phyloP scores from a whole-genome alignment of 2,329 filamentous ascomycete species.

The Penicillium sp. region DNA sequence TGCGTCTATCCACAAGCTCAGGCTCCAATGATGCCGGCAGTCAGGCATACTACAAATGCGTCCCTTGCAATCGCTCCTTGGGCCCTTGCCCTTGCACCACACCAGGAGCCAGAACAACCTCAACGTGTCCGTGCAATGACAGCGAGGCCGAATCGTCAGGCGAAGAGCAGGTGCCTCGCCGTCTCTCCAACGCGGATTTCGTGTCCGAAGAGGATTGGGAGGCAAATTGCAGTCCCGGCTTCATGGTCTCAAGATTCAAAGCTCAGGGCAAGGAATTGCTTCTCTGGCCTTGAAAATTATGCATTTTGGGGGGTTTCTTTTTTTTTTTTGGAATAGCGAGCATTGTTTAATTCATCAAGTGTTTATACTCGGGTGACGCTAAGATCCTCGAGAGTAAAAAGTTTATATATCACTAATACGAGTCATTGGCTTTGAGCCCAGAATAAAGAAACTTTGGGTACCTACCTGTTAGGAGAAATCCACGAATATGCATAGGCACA shows the following conservation, averaged over 20 bases:
- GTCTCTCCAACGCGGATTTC: neutral
- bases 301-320: neutral
- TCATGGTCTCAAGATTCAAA: slow-evolving; percentile 1
- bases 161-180: neutral
- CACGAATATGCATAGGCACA: neutral
- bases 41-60: neutral
- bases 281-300: neutral
- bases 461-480: no score
- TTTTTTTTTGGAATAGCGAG: neutral
- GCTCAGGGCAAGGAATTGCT: neutral
- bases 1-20: neutral
- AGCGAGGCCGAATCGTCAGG: neutral
- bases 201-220: neutral
- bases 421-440: neutral
- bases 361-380: neutral
- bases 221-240: neutral
- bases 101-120: neutral
- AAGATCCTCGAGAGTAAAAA: neutral
- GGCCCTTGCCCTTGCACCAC: neutral
- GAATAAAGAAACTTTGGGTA: neutral
- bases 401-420: neutral
- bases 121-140: neutral
- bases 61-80: neutral
- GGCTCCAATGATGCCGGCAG: neutral
- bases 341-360: neutral